phyloP scores from a whole-genome alignment of 441 rosid species.

The Adansonia rubrostipa region DNA sequence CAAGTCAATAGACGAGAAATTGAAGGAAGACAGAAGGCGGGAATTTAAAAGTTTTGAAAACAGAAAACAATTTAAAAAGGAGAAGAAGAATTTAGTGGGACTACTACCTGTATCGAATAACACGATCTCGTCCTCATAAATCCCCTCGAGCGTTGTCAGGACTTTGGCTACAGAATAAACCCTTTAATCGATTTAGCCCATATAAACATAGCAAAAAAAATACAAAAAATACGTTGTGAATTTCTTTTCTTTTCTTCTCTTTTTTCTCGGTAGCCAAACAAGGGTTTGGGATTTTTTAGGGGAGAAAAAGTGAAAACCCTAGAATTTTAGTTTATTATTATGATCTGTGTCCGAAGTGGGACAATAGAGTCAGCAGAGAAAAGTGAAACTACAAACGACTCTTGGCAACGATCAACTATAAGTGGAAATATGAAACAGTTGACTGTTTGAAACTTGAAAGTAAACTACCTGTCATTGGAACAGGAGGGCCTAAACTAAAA shows the following conservation, averaged over 20 bases:
- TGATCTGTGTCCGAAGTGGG: not conserved
- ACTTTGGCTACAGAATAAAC: constrained; percentile 35
- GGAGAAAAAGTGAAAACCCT: not conserved
- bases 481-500: not conserved
- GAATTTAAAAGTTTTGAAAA: not conserved
- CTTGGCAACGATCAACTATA: not conserved
- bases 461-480: not conserved
- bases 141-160: constrained; percentile 40
- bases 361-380: constrained; percentile 13
- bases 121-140: constrained; percentile 85
- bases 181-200: constrained; percentile 39
- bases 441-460: too few relatives aligned
- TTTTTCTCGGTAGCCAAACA: constrained; percentile 26
- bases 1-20: not conserved
- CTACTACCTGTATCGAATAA: constrained; percentile 49
- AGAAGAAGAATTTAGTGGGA: constrained; percentile 25
- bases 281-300: not conserved
- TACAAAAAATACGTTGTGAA: not conserved
- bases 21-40: not conserved
- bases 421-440: not conserved
- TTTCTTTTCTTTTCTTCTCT: not conserved
- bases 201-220: constrained; percentile 12
- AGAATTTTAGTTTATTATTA: not conserved
- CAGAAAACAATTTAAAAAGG: not conserved
- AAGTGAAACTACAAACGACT: not conserved